Evolutionary conservation across 768 basidiomycete species (phyloP), one percentile per base, ranked within the genome.

Genomic region (Trichaptum fuscoviolaceum): DNA sequence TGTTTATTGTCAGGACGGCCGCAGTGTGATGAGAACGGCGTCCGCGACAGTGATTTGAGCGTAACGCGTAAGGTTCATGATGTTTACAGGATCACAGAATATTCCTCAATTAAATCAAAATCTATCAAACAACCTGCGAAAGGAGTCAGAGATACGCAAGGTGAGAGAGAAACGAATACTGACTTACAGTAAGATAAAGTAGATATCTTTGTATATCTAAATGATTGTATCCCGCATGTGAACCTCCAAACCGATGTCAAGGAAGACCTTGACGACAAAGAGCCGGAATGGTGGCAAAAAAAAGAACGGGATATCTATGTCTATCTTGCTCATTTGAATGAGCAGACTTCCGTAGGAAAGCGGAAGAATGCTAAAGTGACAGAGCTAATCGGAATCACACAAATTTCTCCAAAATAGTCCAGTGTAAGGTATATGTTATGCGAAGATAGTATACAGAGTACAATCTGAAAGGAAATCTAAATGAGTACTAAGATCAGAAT

Each of bases 321-420:
- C 70, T 52, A 79, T 93, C 75, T 93, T 76, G 92, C 92, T 93
- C 91, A 75, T 75, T 85, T 87, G 86, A 93, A 93, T 93, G 92
- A 83, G 83, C 89, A 83, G 83, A 88, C 78, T 85, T 77, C 85
- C 87, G 87, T 90, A 71, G 74, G 73, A 74, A 69, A 75, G 74
- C 81, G 83, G 85, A 82, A 85, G 75, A 88, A 85, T 86, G 86
- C 88, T 85, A 94, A 94, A 94, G 92, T 94, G 92, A 89, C 59
- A 78, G 88, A 90, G 89, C 87, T 68, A 20, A 26, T 35, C 23
- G 30, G 62, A 36, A 65, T 30, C 24, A 30, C 42, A 52, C 15
- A 3, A 20, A 52, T 12, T 20, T 12, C 42, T 52, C 42, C 30
- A 30, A 30, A 3, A 30, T 30, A 52, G 15, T 12, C 42, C 42